A percentile compares a stretch with the other conserved stretches of the same genome.
phyloP scores from a whole-genome alignment of 1,284 basidiomycete genomes.

The Marasmius fiardii region DNA sequence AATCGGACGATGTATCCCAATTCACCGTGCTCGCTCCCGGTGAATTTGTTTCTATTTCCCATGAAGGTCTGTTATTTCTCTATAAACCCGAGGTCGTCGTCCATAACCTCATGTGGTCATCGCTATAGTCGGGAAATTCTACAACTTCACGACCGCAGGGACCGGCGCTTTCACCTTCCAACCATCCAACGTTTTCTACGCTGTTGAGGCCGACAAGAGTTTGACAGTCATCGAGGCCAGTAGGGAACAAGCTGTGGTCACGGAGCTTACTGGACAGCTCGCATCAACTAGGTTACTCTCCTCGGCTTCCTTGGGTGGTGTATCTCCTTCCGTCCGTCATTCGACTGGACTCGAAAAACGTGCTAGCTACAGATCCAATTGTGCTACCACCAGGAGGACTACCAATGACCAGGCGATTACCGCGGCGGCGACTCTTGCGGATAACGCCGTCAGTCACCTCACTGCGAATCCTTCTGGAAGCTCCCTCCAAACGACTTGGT shows the following conservation, averaged over 20 bases:
- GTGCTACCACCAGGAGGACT: conserved; percentile 4
- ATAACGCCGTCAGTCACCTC: conserved; percentile 1
- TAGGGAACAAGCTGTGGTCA: background rate
- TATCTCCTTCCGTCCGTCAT: background rate
- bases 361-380: conserved; percentile 6
- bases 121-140: conserved; percentile 7
- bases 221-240: conserved; percentile 6
- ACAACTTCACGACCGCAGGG: conserved; percentile 8
- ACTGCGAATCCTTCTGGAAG: conserved; percentile 7
- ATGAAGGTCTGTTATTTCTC: conserved; percentile 6
- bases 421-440: conserved; percentile 4
- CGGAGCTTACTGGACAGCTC: conserved; percentile 4
- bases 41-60: conserved; percentile 6
- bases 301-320: conserved; percentile 1
- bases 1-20: background rate
- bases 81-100: background rate
- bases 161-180: conserved; percentile 44
- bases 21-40: conserved; percentile 7
- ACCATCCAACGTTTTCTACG: conserved; percentile 48
- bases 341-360: background rate
- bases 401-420: conserved; percentile 9
- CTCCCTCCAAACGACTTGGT: conserved; percentile 12
- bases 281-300: conserved; percentile 3
- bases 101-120: background rate
- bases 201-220: conserved; percentile 25